Base-by-base conservation (phyloP, 192 early-diverging fungal genomes). In the Podochytrium sp. region DNA sequence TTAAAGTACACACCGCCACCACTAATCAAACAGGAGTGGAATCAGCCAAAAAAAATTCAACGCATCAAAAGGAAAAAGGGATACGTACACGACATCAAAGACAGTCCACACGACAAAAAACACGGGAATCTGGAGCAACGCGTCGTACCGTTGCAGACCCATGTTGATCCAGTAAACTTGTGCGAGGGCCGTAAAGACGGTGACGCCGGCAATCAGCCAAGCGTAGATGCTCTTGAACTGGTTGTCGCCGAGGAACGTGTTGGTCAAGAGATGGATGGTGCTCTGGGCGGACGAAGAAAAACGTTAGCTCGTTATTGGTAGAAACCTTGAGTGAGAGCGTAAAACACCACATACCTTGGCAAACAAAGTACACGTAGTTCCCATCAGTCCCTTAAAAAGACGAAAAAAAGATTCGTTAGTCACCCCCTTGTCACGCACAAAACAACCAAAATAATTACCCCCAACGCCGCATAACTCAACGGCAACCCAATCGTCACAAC, bases 151-250 rank as follows among this genome's bases (percentile, higher is more conserved):
- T 55, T 86, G 84, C 10, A 94, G 72, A 0, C 93, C 93, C 84
- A 91, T 91, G 64, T 91, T 94, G 43, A 94, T 91, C 91, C 92
- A 94, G 75, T 92, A 93, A 30, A 94, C 87, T 78, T 94, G 92
- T 2, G 86, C 85, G 0, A 91, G 83, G 1, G 91, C 92, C 16
- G 91, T 93, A 58, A 89, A 82, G n/a, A 89, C 83, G 0, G 92
- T 94, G 25, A 93, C 86, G 2, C 84, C 71, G 42, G 91, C 72
- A 65, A 94, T 91, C 58, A 86, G 69, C 88, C 90, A 94, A 3
- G 92, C 77, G 25, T 87, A 68, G 27, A 84, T 75, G 33, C 77
- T 81, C 32, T 80, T 87, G 75, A 91, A 94, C 75, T 94, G 91
- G 81, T 94, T 93, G 29, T 92, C 79, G 12, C 86, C 84, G 33